Evolutionary conservation across 352 stramenopile species (phyloP).

Genomic region (Phytophthora aleatoria): DNA sequence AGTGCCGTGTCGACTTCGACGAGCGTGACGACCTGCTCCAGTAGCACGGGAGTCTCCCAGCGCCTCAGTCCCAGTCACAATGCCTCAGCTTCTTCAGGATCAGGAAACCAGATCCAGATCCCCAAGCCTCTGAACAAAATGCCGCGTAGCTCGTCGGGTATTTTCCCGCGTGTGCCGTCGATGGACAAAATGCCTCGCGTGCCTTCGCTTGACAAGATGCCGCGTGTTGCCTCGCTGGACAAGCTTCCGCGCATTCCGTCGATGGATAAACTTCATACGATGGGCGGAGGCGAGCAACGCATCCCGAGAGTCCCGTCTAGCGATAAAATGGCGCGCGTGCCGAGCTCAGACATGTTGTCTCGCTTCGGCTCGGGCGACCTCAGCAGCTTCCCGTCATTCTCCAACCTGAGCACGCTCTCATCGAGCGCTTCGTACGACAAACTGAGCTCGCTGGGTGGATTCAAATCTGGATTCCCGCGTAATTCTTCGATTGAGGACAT

Average conservation of each 20-base stretch:
- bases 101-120: slow-evolving; percentile 68
- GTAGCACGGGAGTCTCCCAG: slow-evolving; percentile 25
- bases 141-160: slow-evolving; percentile 76
- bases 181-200: slow-evolving; percentile 69
- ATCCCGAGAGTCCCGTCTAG: slow-evolving; percentile 69
- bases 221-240: slow-evolving; percentile 74
- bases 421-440: slow-evolving; percentile 81
- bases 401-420: slow-evolving; percentile 67
- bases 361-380: slow-evolving; percentile 72
- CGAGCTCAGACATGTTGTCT: slow-evolving; percentile 74
- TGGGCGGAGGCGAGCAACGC: slow-evolving; percentile 46
- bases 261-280: slow-evolving; percentile 66
- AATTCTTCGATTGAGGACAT: slow-evolving; percentile 91
- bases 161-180: slow-evolving; percentile 79
- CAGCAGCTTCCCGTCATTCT: slow-evolving; percentile 80
- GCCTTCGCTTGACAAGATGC: slow-evolving; percentile 67
- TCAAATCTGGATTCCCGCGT: slow-evolving; percentile 66
- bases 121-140: slow-evolving; percentile 83
- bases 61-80: slow-evolving; percentile 56
- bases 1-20: slow-evolving; percentile 15
- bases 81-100: slow-evolving; percentile 35
- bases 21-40: slow-evolving; percentile 18
- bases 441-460: slow-evolving; percentile 55
- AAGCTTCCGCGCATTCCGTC: slow-evolving; percentile 69
- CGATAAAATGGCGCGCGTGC: slow-evolving; percentile 71